Conservation (phyloP, 805 yeast species). For the Brettanomyces custersianus region DNA sequence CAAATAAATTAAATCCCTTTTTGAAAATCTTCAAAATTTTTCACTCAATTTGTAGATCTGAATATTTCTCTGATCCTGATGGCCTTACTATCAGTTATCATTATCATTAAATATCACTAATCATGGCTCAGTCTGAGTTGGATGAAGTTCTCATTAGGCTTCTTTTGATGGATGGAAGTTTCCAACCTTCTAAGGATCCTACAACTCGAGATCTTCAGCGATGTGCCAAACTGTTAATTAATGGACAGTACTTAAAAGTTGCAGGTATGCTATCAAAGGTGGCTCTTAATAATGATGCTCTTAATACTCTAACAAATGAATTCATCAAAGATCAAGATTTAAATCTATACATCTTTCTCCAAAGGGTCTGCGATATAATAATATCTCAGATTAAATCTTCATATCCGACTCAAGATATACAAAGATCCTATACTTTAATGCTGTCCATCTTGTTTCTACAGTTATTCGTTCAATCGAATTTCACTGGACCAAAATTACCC, state of each 20-base stretch:
- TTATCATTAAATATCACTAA: too few species aligned
- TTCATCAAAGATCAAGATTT: conserved; percentile 1
- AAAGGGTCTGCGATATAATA: background rate
- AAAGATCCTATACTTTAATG: conserved; percentile 11
- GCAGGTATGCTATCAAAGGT: conserved; percentile 5
- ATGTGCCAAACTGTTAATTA: conserved; percentile 8
- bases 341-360: too few species aligned
- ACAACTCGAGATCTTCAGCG: too few species aligned
- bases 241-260: conserved; percentile 22
- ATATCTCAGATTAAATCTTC: background rate
- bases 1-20: background rate
- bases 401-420: background rate
- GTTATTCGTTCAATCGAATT: conserved; percentile 64
- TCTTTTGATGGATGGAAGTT: too few species aligned
- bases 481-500: conserved; percentile 68
- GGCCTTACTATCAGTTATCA: too few species aligned
- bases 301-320: conserved; percentile 3
- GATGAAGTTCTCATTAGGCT: too few species aligned
- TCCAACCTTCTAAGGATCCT: too few species aligned
- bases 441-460: conserved; percentile 57
- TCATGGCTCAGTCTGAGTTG: too few species aligned
- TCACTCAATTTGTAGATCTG: too few species aligned
- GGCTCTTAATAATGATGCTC: conserved; percentile 10
- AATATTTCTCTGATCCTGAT: too few species aligned
- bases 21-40: background rate